phyloP scores from a whole-genome alignment of 2,329 filamentous ascomycete genomes.

The Hymenotorrendiella dingleyae region DNA sequence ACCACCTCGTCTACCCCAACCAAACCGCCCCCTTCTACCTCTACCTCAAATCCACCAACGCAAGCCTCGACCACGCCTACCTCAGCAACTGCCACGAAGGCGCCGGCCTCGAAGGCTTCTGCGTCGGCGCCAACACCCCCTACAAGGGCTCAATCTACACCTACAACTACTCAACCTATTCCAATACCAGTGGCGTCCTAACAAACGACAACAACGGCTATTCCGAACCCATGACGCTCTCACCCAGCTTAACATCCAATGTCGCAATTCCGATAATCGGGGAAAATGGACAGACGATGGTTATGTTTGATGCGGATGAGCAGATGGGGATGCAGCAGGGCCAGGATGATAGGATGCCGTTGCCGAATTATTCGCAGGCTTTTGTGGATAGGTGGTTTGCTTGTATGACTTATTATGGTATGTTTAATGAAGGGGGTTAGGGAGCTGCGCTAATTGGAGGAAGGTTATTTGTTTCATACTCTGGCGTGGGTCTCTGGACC shows the following conservation, averaged over 20 bases:
- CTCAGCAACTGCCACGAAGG: constrained; percentile 41
- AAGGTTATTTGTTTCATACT: constrained; percentile 38
- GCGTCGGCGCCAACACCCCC: constrained; percentile 25
- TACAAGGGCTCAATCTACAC: constrained; percentile 15
- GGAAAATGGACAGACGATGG: constrained; percentile 13
- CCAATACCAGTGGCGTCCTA: constrained; percentile 14
- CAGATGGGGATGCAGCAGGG: constrained; percentile 35
- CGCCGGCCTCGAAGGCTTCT: constrained; percentile 42
- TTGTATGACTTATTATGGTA: constrained; percentile 37
- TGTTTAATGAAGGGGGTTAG: no score
- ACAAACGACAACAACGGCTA: constrained; percentile 27
- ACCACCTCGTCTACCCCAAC: constrained; percentile 22
- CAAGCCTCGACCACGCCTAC: constrained; percentile 32
- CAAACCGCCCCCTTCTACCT: constrained; percentile 40
- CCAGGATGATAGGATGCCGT: constrained; percentile 34
- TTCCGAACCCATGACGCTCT: constrained; percentile 33
- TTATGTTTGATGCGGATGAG: constrained; percentile 36
- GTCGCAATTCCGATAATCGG: constrained; percentile 38
- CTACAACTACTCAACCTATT: constrained; percentile 27
- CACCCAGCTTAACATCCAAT: constrained; percentile 34
- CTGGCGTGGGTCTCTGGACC: constrained; percentile 36
- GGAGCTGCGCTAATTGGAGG: no score
- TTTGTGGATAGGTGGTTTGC: constrained; percentile 37
- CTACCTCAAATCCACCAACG: constrained; percentile 33
- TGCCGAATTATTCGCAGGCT: constrained; percentile 21